Percentiles rank a stretch among this genome's conserved stretches.
Conservation (phyloP, 192 early-diverging fungal genomes). For the Backusella tuberculispora region DNA sequence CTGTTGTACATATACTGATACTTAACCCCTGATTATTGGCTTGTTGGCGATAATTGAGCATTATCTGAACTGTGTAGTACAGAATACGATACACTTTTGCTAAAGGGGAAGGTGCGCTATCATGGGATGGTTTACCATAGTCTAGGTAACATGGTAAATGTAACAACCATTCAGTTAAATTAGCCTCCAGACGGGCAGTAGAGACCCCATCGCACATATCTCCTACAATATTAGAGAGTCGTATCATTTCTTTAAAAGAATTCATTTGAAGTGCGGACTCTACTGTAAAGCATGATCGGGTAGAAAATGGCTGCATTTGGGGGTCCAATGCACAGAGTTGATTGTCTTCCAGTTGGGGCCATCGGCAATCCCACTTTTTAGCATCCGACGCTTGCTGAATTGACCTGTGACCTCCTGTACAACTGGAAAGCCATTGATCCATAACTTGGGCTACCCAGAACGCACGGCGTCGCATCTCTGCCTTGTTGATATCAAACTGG, state of each 20-base stretch:
- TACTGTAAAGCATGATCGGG: slow-evolving; percentile 5
- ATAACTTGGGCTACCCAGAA: slow-evolving; percentile 40
- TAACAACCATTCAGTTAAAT: slow-evolving; percentile 36
- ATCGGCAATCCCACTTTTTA: slow-evolving; percentile 29
- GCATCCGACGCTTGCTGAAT: slow-evolving; percentile 10
- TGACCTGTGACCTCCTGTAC: slow-evolving; percentile 15
- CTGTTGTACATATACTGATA: slow-evolving; percentile 22
- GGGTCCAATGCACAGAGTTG: slow-evolving; percentile 27
- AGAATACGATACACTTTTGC: slow-evolving; percentile 36
- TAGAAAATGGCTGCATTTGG: neutral
- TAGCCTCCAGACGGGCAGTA: slow-evolving; percentile 18
- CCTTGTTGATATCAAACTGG: slow-evolving; percentile 10
- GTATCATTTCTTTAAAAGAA: slow-evolving; percentile 35
- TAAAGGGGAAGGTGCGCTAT: slow-evolving; percentile 22
- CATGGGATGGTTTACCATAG: slow-evolving; percentile 29
- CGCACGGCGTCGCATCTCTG: slow-evolving; percentile 38
- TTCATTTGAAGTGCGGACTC: slow-evolving; percentile 29
- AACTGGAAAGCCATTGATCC: slow-evolving; percentile 36
- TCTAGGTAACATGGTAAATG: slow-evolving; percentile 39
- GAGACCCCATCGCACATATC: slow-evolving; percentile 23
- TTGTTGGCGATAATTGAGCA: slow-evolving; percentile 27
- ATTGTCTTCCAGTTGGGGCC: slow-evolving; percentile 39
- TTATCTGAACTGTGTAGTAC: slow-evolving; percentile 43
- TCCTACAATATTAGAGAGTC: slow-evolving; percentile 30
- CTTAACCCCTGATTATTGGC: slow-evolving; percentile 9